Base-by-base conservation (phyloP, 208 protist genomes). In the Porcisia deanei region DNA sequence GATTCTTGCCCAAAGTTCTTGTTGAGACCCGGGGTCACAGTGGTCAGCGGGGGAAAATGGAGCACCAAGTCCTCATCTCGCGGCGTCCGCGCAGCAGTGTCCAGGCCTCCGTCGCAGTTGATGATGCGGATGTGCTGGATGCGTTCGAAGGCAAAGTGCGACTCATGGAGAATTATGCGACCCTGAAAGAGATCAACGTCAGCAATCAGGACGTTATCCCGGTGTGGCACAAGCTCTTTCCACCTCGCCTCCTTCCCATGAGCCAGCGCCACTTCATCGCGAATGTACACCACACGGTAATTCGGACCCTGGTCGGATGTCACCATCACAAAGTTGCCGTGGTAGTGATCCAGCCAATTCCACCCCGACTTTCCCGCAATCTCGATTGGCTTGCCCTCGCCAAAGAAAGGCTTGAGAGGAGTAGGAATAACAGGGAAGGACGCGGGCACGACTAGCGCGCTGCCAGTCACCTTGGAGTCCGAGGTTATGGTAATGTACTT, bases 341-440 rank as follows among this genome's bases (percentile, higher is more conserved):
- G 85, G 76, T 95, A 94, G 76, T 97, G 91, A 63, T 97, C 94
- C 25, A 97, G 81, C 92, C 94, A 97, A 75, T 87, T 94, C 92
- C 94, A 97, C 1, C 82, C 88, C 3, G 87, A 80, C 72, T 90
- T 92, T 12, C 89, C 88, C 30, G 89, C 88, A 75, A 96, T 89
- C 69, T 97, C 91, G n/a, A 94, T 66, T 20, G 90, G 90, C 57
- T 86, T 87, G 14, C 80, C 83, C 9, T 88, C 83, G n/a, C 67
- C 80, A 69, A 96, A 97, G 82, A 96, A 94, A 22, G 82, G 64
- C 49, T 86, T 68, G 55, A 96, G 71, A 22, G 86, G 76, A 45
- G 75, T 84, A 54, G 94, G 91, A 58, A 97, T 94, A 18, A 86
- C 79, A 10, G 94, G 94, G 77, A 89, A 97, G 30, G 94, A 94